phyloP scores from a whole-genome alignment of 768 basidiomycete genomes.

The Trametes meyenii region DNA sequence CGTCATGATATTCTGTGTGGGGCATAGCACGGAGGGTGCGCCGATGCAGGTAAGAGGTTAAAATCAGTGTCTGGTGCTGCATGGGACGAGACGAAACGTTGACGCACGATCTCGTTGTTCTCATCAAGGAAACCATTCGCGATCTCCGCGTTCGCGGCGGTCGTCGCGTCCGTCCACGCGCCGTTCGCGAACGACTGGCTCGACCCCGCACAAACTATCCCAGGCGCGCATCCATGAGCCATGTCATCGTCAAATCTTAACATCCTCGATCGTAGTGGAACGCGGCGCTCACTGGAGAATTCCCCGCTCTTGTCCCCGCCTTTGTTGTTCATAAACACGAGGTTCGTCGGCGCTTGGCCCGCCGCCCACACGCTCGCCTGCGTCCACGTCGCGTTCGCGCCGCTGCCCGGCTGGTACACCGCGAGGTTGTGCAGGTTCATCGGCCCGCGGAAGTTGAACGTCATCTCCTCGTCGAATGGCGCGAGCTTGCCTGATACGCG shows the following conservation, averaged over 20 bases:
- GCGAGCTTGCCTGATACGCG: slow-evolving; percentile 27
- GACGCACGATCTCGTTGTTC: slow-evolving; percentile 13
- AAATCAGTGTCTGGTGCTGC: not conserved
- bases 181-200: slow-evolving; percentile 36
- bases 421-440: slow-evolving; percentile 33
- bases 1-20: slow-evolving; percentile 34
- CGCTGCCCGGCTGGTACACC: slow-evolving; percentile 33
- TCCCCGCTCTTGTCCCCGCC: slow-evolving; percentile 31
- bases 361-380: slow-evolving; percentile 29
- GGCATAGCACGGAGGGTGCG: not conserved
- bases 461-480: slow-evolving; percentile 35
- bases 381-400: slow-evolving; percentile 27
- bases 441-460: slow-evolving; percentile 33
- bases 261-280: not conserved
- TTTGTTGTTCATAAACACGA: slow-evolving; percentile 37
- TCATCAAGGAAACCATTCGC: slow-evolving; percentile 24
- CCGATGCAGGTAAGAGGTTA: not conserved
- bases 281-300: slow-evolving; percentile 25
- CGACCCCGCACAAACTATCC: slow-evolving; percentile 31
- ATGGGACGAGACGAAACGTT: not conserved
- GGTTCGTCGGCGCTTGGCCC: slow-evolving; percentile 27
- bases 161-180: slow-evolving; percentile 29
- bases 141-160: slow-evolving; percentile 29
- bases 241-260: not conserved
- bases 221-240: not conserved